Evolutionary conservation across 768 basidiomycete genomes (phyloP).

Genomic region (Rhizopogon vinicolor): DNA sequence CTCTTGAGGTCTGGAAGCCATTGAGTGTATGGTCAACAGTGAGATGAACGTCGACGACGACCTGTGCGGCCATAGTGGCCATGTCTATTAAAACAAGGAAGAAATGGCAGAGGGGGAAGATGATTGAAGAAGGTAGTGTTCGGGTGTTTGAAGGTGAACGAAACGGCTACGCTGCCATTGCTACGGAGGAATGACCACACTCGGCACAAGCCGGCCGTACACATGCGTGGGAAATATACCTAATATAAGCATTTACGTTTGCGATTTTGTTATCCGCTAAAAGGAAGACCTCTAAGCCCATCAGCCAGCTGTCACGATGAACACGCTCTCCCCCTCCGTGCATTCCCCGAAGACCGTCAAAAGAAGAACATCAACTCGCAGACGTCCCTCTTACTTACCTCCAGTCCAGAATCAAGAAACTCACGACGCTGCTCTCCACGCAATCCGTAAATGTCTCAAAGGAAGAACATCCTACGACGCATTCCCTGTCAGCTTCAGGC

Average conservation of each 20-base stretch:
- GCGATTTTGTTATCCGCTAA: neutral
- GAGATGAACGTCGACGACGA: slow-evolving; percentile 1
- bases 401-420: slow-evolving; percentile 47
- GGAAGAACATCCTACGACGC: slow-evolving; percentile 91
- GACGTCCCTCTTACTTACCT: slow-evolving; percentile 56
- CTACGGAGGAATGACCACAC: neutral
- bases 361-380: slow-evolving; percentile 50
- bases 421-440: slow-evolving; percentile 64
- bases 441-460: slow-evolving; percentile 77
- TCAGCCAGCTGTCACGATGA: slow-evolving; percentile 27
- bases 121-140: neutral
- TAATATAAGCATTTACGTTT: neutral
- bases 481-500: slow-evolving; percentile 92
- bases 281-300: neutral
- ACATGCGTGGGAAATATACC: slow-evolving; percentile 4
- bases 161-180: slow-evolving; percentile 4
- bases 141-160: neutral
- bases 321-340: slow-evolving; percentile 42
- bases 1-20: slow-evolving; percentile 3
- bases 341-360: slow-evolving; percentile 42
- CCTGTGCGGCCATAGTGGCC: slow-evolving; percentile 3
- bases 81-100: neutral
- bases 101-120: neutral
- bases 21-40: slow-evolving; percentile 1
- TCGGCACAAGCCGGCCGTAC: neutral